Percentiles rank a stretch among this genome's conserved stretches.
phyloP scores from a whole-genome alignment of 371 early-diverging fungal species.

The Mucor velutinosus region DNA sequence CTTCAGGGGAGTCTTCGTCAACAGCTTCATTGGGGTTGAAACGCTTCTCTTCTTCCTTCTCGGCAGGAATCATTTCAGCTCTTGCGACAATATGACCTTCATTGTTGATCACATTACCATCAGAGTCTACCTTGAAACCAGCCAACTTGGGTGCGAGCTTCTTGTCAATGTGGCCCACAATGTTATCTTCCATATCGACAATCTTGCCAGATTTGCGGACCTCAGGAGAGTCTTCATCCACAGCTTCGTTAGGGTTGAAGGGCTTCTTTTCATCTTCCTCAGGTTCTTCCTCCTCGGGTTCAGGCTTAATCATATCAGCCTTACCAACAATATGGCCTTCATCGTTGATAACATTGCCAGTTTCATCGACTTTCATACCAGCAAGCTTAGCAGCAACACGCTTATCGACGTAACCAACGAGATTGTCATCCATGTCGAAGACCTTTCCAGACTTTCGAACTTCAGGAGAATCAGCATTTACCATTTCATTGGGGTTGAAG shows the following conservation, averaged over 20 bases:
- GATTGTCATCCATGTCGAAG: constrained; percentile 21
- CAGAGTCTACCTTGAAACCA: constrained; percentile 24
- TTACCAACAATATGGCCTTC: constrained; percentile 23
- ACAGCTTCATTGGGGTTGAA: constrained; percentile 18
- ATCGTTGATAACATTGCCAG: constrained; percentile 17
- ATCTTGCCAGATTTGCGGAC: constrained; percentile 31
- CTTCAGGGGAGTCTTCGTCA: constrained; percentile 20
- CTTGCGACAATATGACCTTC: constrained; percentile 22
- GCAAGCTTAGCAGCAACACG: constrained; percentile 8
- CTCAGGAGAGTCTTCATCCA: constrained; percentile 26
- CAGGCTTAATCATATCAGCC: constrained; percentile 16
- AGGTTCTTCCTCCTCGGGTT: constrained; percentile 5
- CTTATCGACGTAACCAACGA: constrained; percentile 16
- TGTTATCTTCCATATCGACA: constrained; percentile 22
- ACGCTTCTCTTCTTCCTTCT: background rate
- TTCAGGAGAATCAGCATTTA: constrained; percentile 18
- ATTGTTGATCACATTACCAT: constrained; percentile 18
- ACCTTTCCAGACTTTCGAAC: constrained; percentile 25
- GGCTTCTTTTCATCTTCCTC: constrained; percentile 6
- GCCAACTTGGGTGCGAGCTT: constrained; percentile 12
- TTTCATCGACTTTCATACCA: constrained; percentile 22
- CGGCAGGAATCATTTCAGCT: no score
- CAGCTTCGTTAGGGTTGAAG: constrained; percentile 13
- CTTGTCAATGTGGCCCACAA: constrained; percentile 21
- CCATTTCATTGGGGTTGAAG: constrained; percentile 2